Conservation (phyloP, 2,329 filamentous ascomycete species). For the Chrysosporium keratinophilum region DNA sequence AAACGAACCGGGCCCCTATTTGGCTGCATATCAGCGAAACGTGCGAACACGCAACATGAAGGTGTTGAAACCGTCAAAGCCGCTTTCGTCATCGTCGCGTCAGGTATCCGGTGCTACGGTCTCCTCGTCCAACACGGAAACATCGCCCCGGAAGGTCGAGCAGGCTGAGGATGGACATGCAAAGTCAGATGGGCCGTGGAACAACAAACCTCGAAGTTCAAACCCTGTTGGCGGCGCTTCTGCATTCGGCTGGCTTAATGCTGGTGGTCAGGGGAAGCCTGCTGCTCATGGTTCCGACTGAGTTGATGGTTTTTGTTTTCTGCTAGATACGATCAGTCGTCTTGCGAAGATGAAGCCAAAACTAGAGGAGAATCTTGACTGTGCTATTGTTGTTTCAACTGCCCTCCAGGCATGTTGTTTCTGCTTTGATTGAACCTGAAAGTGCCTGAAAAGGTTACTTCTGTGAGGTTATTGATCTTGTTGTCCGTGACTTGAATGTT, state of each 20-base stretch:
- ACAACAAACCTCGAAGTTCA: conserved; percentile 46
- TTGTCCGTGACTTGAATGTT: not conserved
- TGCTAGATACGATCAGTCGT: not conserved
- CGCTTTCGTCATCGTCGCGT: conserved; percentile 27
- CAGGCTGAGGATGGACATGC: not conserved
- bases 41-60: conserved; percentile 65
- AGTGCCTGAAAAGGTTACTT: not conserved
- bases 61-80: conserved; percentile 69
- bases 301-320: not conserved
- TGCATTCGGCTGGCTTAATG: conserved; percentile 17
- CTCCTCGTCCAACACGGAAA: not conserved
- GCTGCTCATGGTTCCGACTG: not conserved
- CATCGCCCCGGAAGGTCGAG: not conserved
- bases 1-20: conserved; percentile 29
- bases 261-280: conserved; percentile 4
- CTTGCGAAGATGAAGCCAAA: not conserved
- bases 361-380: not conserved
- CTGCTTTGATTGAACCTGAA: not conserved
- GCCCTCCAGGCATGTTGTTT: not conserved
- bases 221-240: conserved; percentile 49
- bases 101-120: conserved; percentile 11
- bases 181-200: conserved; percentile 21
- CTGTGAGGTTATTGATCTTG: not conserved
- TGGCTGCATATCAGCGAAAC: conserved; percentile 56
- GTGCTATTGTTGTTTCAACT: not conserved